Evolutionary conservation across 495 filamentous ascomycete species (phyloP), one percentile per base, ranked within the genome.

Genomic region (Beverwykella pulmonaria): DNA sequence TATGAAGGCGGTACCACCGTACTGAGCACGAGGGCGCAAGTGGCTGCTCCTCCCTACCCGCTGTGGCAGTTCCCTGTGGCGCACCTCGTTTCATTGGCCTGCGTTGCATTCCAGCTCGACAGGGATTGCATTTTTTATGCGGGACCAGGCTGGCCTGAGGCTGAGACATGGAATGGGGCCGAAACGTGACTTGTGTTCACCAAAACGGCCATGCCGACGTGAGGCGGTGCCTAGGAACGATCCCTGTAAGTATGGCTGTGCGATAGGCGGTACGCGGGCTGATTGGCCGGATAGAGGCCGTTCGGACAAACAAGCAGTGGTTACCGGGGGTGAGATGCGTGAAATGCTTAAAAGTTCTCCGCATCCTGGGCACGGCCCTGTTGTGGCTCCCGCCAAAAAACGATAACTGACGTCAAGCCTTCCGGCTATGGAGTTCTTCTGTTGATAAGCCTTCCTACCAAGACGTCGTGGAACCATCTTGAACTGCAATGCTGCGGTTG

Each of bases 21-120:
- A 59, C 55, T 59, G 55, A 59, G 55, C 19, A 44, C 15, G 39
- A 59, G 55, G 55, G 55, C 46, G 55, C 30, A 8, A 29, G 55
- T 59, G 55, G 55, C 55, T 59, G 55, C 27, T 56, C 53, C 53
- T 44, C 53, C 27, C 20, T 22, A n/a, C 1, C 32, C 32, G 8
- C 6, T 46, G 36, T 59, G 55, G 55, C 34, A 23, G 9, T 8
- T 9, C n/a, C 5, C 12, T 41, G 55, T 59, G 32, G 32, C 32
- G 39, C 12, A 7, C 23, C 6, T 2, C 7, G 2, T 32, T n/a
- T 41, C 20, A 44, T 59, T 22, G 55, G 55, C 15, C 12, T 17
- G 4, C 3, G 14, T 3, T 4, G 22, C 6, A 7, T 8, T 8
- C n/a, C 55, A 59, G 55, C 55, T 59, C 55, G 55, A 30, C 52